These are phyloP conservation scores for Ligustrum vulgare DNA, from an alignment of 257 asterid species.

Conservation along the genomic window DNA sequence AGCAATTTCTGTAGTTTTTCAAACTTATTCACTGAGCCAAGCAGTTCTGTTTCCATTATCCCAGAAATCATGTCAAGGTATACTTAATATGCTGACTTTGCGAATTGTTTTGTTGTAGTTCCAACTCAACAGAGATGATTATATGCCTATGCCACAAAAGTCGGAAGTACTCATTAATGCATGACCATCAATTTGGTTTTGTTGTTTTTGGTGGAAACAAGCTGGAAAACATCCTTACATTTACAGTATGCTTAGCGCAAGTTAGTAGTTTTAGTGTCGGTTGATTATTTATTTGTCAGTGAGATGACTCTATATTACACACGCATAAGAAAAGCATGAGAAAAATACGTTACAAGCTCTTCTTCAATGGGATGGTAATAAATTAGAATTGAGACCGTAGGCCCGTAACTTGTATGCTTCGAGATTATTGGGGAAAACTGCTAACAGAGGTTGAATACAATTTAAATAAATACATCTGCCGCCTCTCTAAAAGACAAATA, in stretches of 20 bases:
- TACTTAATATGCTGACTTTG: not conserved
- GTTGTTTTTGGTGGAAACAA: conserved; percentile 17
- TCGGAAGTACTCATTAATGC: conserved; percentile 16
- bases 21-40: conserved; percentile 47
- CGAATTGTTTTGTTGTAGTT: conserved; percentile 15
- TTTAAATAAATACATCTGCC: no score
- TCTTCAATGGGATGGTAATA: not conserved
- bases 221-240: conserved; percentile 9
- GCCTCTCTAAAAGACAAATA: not conserved
- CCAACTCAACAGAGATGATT: conserved; percentile 16
- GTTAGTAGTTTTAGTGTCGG: not conserved
- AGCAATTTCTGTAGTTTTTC: conserved; percentile 45
- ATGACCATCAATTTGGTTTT: conserved; percentile 18
- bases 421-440: not conserved
- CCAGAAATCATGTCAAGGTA: conserved; percentile 73
- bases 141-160: conserved; percentile 3
- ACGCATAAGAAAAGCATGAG: no score
- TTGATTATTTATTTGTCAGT: not conserved
- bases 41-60: conserved; percentile 42
- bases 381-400: not conserved
- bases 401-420: not conserved
- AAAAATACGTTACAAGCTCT: not conserved
- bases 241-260: conserved; percentile 4
- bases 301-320: not conserved
- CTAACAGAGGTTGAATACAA: not conserved